A percentile compares a stretch with the other conserved stretches of the same genome.
Conservation (phyloP, 768 basidiomycete species). For the Bullera alba region DNA sequence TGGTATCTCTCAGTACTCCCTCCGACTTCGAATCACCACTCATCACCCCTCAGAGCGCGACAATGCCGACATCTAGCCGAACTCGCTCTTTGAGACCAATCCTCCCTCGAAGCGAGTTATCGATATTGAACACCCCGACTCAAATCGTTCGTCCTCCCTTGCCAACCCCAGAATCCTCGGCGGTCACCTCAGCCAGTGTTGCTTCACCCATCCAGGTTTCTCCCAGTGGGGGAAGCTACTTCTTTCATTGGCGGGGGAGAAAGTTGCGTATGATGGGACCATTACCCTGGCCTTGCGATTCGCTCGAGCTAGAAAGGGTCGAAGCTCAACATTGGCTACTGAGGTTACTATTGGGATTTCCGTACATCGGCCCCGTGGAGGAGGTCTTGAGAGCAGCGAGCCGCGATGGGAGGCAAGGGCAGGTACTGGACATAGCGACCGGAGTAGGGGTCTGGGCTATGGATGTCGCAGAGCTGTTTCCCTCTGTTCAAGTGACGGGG, state of each 20-base stretch:
- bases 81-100: too few relatives aligned
- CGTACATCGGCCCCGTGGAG: slow-evolving; percentile 11
- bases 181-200: too few relatives aligned
- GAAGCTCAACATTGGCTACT: not conserved
- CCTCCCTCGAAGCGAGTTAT: too few relatives aligned
- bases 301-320: not conserved
- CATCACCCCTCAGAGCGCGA: too few relatives aligned
- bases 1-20: too few relatives aligned
- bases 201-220: too few relatives aligned
- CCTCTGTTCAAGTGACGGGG: slow-evolving; percentile 15
- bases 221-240: too few relatives aligned
- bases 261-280: not conserved
- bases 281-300: slow-evolving; percentile 2
- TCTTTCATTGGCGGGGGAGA: slow-evolving; percentile 1
- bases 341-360: slow-evolving; percentile 1
- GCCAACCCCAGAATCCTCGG: too few relatives aligned
- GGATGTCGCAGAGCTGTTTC: slow-evolving; percentile 24
- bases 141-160: too few relatives aligned
- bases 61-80: too few relatives aligned
- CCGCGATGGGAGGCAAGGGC: not conserved
- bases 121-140: too few relatives aligned
- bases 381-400: slow-evolving; percentile 1
- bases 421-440: slow-evolving; percentile 24
- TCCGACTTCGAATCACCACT: too few relatives aligned
- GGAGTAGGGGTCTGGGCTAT: slow-evolving; percentile 19